These are phyloP conservation scores for Neonectria magnoliae DNA, from an alignment of 2,329 filamentous ascomycete genomes.

Conservation along the genomic window DNA sequence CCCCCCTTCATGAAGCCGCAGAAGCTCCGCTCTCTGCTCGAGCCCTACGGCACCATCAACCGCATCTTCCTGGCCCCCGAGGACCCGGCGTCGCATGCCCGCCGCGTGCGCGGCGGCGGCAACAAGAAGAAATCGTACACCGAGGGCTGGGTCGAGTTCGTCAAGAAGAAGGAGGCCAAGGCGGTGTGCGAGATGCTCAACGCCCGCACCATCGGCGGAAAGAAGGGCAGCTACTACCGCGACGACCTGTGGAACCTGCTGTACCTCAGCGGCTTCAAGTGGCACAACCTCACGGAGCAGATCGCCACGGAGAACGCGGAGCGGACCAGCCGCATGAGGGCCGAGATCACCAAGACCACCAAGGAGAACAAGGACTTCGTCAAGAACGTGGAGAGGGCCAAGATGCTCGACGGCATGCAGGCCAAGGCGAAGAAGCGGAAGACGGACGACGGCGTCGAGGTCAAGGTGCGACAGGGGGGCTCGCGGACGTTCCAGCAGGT, in stretches of 20 bases:
- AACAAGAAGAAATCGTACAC: slow-evolving; percentile 86
- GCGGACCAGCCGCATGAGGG: slow-evolving; percentile 76
- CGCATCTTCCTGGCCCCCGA: slow-evolving; percentile 84
- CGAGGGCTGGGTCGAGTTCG: slow-evolving; percentile 89
- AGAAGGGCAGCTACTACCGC: slow-evolving; percentile 84
- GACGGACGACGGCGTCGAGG: slow-evolving; percentile 42
- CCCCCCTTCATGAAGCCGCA: slow-evolving; percentile 89
- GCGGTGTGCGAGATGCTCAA: slow-evolving; percentile 80
- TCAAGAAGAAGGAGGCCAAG: slow-evolving; percentile 80
- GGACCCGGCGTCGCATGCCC: slow-evolving; percentile 71
- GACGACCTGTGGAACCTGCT: slow-evolving; percentile 89
- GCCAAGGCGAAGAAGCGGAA: slow-evolving; percentile 57
- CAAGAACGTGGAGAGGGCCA: slow-evolving; percentile 80
- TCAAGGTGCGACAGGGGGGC: slow-evolving; percentile 31
- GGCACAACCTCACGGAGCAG: slow-evolving; percentile 78
- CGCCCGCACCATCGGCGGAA: slow-evolving; percentile 80
- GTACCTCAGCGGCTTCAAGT: slow-evolving; percentile 87
- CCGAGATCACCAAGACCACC: slow-evolving; percentile 79
- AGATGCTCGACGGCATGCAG: slow-evolving; percentile 81
- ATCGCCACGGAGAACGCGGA: slow-evolving; percentile 86
- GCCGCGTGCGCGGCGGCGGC: slow-evolving; percentile 76
- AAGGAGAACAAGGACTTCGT: slow-evolving; percentile 86
- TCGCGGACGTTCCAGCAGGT: slow-evolving; percentile 73
- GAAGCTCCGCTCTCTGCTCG: slow-evolving; percentile 79
- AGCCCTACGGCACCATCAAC: slow-evolving; percentile 79